Percentiles rank a stretch among this genome's conserved stretches.
Conservation (phyloP, 768 basidiomycete species). For the Lyophyllum decastes region DNA sequence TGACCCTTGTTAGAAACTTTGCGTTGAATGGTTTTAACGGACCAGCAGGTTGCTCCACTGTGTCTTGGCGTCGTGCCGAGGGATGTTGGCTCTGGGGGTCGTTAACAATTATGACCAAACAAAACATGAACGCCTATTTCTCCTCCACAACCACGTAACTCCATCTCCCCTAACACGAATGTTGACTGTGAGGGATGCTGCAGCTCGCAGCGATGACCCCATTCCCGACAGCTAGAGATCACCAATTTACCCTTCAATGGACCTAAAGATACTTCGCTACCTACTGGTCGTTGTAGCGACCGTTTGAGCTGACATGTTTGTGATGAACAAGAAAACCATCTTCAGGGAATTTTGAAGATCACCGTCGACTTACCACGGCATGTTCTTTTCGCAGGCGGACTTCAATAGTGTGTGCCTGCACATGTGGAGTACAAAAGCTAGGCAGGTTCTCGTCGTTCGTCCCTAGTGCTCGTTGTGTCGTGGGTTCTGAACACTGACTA, state of each 20-base stretch:
- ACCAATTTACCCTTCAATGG: too few relatives aligned
- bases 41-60: neutral
- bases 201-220: too few relatives aligned
- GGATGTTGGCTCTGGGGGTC: neutral
- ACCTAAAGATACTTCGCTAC: neutral
- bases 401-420: slow-evolving; percentile 4
- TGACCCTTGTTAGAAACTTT: neutral
- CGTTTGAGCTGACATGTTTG: slow-evolving; percentile 1
- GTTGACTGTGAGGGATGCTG: too few relatives aligned
- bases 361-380: neutral
- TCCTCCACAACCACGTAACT: neutral
- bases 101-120: neutral
- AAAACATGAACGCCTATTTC: neutral
- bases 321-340: slow-evolving; percentile 2
- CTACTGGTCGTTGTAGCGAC: slow-evolving; percentile 6
- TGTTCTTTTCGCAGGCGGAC: neutral
- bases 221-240: too few relatives aligned
- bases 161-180: too few relatives aligned
- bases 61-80: neutral
- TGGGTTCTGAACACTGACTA: neutral
- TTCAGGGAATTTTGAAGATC: neutral
- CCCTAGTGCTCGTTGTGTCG: neutral
- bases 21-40: neutral
- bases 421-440: slow-evolving; percentile 6
- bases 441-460: neutral